A percentile compares a stretch with the other conserved stretches of the same genome.
Conservation (phyloP, 768 basidiomycete genomes). For the Naganishia randhawae region DNA sequence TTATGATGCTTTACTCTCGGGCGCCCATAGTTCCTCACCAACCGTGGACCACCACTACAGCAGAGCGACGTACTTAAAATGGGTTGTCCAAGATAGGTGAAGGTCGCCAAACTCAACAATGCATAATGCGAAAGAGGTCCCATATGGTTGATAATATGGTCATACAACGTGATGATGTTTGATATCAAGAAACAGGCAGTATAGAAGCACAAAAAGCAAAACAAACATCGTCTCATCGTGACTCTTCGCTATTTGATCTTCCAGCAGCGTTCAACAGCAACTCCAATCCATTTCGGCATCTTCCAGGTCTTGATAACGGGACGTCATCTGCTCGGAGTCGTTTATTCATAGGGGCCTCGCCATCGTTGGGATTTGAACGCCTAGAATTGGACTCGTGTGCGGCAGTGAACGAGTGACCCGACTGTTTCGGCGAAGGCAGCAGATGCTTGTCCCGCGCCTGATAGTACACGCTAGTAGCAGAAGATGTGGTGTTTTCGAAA, state of each 20-base stretch:
- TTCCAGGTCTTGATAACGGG: background rate
- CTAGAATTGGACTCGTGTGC: background rate
- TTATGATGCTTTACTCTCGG: too few relatives aligned
- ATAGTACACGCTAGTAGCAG: slow-evolving; percentile 2
- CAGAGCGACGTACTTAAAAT: too few relatives aligned
- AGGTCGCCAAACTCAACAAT: too few relatives aligned
- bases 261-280: slow-evolving; percentile 28
- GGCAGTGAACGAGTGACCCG: background rate
- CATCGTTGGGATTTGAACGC: background rate
- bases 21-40: too few relatives aligned
- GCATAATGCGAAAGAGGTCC: too few relatives aligned
- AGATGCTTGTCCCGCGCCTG: slow-evolving; percentile 14
- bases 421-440: background rate
- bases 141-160: too few relatives aligned
- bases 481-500: background rate
- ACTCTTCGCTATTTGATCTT: background rate
- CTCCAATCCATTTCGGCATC: slow-evolving; percentile 21
- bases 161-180: background rate
- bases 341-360: background rate
- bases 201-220: background rate
- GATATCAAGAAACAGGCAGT: background rate
- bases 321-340: background rate
- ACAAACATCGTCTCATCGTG: background rate
- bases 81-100: too few relatives aligned
- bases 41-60: too few relatives aligned